phyloP scores from a whole-genome alignment of 2,329 filamentous ascomycete species.

The Pezicula radicicola region DNA sequence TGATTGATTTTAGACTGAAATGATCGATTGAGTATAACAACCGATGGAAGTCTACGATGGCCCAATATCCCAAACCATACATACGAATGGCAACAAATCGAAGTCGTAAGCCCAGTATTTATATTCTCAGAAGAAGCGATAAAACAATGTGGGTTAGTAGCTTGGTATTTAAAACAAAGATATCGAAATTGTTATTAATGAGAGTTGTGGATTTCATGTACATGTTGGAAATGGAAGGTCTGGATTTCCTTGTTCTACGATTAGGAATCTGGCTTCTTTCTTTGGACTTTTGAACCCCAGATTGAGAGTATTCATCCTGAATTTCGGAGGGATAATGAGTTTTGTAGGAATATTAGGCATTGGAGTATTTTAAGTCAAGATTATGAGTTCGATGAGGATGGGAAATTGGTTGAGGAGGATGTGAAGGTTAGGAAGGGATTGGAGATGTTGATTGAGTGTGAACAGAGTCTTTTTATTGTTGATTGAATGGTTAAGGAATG shows the following conservation, averaged over 20 bases:
- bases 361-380: no score
- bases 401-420: no score
- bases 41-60: no score
- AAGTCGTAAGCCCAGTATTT: not conserved
- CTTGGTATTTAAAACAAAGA: not conserved
- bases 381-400: no score
- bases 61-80: no score
- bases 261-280: conserved; percentile 25
- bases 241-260: conserved; percentile 14
- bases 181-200: conserved; percentile 18
- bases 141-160: not conserved
- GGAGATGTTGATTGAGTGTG: not conserved
- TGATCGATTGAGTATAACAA: no score
- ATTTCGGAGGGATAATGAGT: not conserved
- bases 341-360: no score
- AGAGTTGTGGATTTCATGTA: conserved; percentile 23
- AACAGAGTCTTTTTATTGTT: not conserved
- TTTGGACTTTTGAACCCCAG: conserved; percentile 23
- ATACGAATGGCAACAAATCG: not conserved
- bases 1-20: no score
- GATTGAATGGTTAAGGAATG: not conserved
- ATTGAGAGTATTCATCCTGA: conserved; percentile 21
- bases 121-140: not conserved
- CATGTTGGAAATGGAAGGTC: conserved; percentile 26
- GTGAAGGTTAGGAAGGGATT: no score